phyloP scores from a whole-genome alignment of 2,329 filamentous ascomycete genomes.

The Aureobasidium sp. region DNA sequence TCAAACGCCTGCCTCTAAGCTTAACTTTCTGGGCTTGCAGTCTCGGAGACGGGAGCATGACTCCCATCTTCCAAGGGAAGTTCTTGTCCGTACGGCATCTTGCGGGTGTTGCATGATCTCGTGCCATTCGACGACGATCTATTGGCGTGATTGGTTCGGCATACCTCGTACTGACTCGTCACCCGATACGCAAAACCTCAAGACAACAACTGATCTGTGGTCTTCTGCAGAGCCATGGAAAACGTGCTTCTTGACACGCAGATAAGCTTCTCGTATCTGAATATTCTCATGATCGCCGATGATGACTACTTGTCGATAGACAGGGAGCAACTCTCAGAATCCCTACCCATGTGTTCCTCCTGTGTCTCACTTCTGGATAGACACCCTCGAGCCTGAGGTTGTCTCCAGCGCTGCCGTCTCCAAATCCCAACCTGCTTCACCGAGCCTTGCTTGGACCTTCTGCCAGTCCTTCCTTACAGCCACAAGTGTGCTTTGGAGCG shows the following conservation, averaged over 20 bases:
- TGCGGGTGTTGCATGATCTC: neutral
- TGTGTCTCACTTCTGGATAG: neutral
- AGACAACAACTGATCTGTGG: constrained; percentile 7
- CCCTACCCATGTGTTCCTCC: neutral
- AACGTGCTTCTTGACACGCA: neutral
- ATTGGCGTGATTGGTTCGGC: constrained; percentile 4
- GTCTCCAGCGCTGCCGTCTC: constrained; percentile 59
- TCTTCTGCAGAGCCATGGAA: neutral
- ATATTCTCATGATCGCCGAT: neutral
- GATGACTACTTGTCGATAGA: neutral
- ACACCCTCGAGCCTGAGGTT: constrained; percentile 37
- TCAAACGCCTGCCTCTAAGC: constrained; percentile 5
- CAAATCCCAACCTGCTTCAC: constrained; percentile 56
- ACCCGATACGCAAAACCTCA: constrained; percentile 1
- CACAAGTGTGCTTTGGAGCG: constrained; percentile 1
- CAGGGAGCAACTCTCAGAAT: neutral
- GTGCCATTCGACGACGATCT: neutral
- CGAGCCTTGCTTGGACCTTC: constrained; percentile 24
- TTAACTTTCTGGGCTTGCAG: neutral
- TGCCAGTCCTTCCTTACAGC: constrained; percentile 6
- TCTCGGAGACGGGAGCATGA: neutral
- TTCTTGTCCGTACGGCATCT: neutral
- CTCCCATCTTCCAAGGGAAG: neutral
- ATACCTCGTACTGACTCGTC: constrained; percentile 3
- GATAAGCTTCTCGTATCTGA: constrained; percentile 8